Evolutionary conservation across 225 moss, liverwort and hornwort genomes (phyloP), one percentile per base, ranked within the genome.

Genomic region (Marchantia paleacea): DNA sequence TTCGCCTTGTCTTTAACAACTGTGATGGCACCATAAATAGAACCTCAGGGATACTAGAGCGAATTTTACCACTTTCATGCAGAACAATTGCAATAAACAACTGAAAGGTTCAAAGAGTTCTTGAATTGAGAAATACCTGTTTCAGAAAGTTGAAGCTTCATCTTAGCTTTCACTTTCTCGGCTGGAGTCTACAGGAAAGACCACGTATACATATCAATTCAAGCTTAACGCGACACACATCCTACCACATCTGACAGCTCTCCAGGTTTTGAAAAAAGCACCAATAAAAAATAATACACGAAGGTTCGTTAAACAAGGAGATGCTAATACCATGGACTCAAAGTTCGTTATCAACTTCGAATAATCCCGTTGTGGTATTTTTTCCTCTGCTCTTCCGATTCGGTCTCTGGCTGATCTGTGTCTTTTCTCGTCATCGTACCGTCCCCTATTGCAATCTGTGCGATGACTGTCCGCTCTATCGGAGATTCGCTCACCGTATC

Each of bases 141-240:
- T 82, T 93, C 88, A 76, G 87, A 80, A 12, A 93, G 81, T 72
- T 91, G 93, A 81, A 91, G 80, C 75, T 86, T 90, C 84, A 86
- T 86, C 78, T 91, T 93, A 55, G 91, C 89, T 87, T 91, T 90
- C 64, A 93, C 85, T 83, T 86, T 91, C 77, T 90, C 88, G 65
- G 86, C 86, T 57, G 90, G 87, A 79, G 91, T 90, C 92, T 92
- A 85, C 88, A 81, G 4, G 62, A 22, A 63, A 81, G 39, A 76
- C 26, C 39, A 31, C 9, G 58, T 9, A 39, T 58, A 76, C 20
- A 61, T 22, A 60, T 60, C 58, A 76, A 28, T 60, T 20, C 60
- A 22, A 31, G 58, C 75, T 60, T 28, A 29, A 51, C 51, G n/a
- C 22, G 72, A 72, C 10, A 51, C 10, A 51, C 22, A 12, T 72